These are phyloP conservation scores for Heteromeles arbutifolia DNA, from an alignment of 306 rosid species.

Conservation along the genomic window DNA sequence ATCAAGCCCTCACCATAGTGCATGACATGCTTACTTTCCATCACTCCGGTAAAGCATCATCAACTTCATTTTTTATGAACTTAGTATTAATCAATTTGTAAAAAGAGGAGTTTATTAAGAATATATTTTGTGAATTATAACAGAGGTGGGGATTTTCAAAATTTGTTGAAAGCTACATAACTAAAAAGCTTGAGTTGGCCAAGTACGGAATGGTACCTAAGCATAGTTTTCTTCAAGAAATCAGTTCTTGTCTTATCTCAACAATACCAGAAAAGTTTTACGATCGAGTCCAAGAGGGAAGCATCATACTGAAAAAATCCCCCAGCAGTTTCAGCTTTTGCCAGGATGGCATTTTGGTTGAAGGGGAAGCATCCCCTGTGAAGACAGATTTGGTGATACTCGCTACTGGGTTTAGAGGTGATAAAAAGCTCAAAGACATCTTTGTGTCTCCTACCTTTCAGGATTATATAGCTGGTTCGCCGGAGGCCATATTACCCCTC, in stretches of 20 bases:
- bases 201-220: constrained; percentile 67
- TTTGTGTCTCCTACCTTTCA: constrained; percentile 45
- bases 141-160: constrained; percentile 56
- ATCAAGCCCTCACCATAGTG: too few relatives aligned
- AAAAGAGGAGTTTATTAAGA: not conserved
- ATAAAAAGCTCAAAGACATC: constrained; percentile 48
- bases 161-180: constrained; percentile 53
- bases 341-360: constrained; percentile 41
- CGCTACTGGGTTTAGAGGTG: constrained; percentile 63
- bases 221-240: constrained; percentile 42
- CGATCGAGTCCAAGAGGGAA: constrained; percentile 56
- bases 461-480: constrained; percentile 33
- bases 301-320: constrained; percentile 47
- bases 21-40: too few relatives aligned
- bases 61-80: not conserved
- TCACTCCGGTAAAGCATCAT: too few relatives aligned
- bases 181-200: constrained; percentile 29
- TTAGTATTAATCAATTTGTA: not conserved
- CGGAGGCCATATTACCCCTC: constrained; percentile 33
- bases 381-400: constrained; percentile 50
- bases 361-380: constrained; percentile 28
- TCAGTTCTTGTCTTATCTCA: constrained; percentile 38
- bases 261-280: constrained; percentile 45
- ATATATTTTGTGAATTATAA: not conserved
- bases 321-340: constrained; percentile 38